Evolutionary conservation across 257 asterid genomes (phyloP), one percentile per base, ranked within the genome.

Genomic region (Solanum chmielewskii): DNA sequence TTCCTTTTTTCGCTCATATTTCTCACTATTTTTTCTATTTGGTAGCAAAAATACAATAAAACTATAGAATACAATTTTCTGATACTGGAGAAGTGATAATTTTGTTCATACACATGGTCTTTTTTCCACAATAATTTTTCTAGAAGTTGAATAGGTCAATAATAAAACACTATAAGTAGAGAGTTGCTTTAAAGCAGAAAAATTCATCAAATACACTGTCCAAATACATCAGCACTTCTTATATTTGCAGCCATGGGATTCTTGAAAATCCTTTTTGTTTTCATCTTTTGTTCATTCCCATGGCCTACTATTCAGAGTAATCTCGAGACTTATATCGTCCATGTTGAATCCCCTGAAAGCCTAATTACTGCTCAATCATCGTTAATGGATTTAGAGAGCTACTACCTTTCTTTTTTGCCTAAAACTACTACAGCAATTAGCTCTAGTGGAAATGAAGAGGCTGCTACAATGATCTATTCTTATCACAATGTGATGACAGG

Each of bases 281-380:
- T 41, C 31, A 10, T 39, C 27, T 6, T 74, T 39, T 74, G 52
- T 1, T 74, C 82, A 21, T 39, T 37, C 52, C 82, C 49, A 11
- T 74, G 31, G 82, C 52, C 52, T 21, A 74, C 11, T 21, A 10
- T 37, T 2, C 45, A 86, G 21, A 86, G 21, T 62, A 45, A 49
- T 27, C 62, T 85, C 27, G 86, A 92, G 49, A 91, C 88, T 21
- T 92, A 92, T 20, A 89, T 92, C 18, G 93, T 92, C 76, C 93
- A 78, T 31, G 88, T 91, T 31, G 89, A 88, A 25, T 15, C 27
- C 33, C 91, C 91, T 2, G 86, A 76, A 23, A 25, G 1, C 25
- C 88, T 33, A 23, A 41, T 89, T 23, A 7, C 42, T 39, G 7
- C 42, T 39, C 42, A 39, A 39, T 39, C 42, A 39, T 39, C 42